phyloP scores from a whole-genome alignment of 192 early-diverging fungal genomes.

The Lobosporangium transversale region DNA sequence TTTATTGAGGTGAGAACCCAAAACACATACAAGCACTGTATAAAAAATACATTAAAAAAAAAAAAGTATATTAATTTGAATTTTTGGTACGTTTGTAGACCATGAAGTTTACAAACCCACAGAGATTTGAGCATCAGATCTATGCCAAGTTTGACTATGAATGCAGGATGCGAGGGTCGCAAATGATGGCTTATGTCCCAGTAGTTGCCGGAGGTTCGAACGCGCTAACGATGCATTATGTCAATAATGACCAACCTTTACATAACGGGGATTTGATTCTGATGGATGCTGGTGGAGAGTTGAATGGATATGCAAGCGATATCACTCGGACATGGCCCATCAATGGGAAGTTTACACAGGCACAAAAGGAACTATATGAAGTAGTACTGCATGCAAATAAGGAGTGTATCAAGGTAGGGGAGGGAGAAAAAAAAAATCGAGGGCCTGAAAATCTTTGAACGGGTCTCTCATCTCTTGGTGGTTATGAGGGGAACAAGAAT shows the following conservation, averaged over 20 bases:
- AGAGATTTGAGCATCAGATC: constrained; percentile 77
- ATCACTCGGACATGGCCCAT: constrained; percentile 96
- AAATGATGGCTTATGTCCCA: constrained; percentile 90
- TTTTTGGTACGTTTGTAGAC: too few relatives aligned
- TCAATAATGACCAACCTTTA: constrained; percentile 79
- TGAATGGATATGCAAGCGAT: constrained; percentile 89
- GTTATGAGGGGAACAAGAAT: too few relatives aligned
- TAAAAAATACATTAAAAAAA: too few relatives aligned
- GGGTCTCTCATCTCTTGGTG: too few relatives aligned
- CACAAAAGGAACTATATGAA: constrained; percentile 87
- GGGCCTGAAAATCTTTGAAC: too few relatives aligned
- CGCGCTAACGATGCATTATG: constrained; percentile 95
- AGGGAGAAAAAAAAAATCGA: too few relatives aligned
- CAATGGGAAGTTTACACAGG: constrained; percentile 81
- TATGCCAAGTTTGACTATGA: constrained; percentile 81
- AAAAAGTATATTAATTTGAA: too few relatives aligned
- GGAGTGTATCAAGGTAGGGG: constrained; percentile 78
- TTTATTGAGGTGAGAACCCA: constrained; percentile 80
- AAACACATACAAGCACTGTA: too few relatives aligned
- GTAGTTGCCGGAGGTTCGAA: constrained; percentile 94
- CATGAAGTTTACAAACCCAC: constrained; percentile 80
- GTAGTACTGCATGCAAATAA: constrained; percentile 87
- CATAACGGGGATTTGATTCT: constrained; percentile 85
- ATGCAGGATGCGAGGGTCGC: constrained; percentile 67
- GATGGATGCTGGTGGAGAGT: constrained; percentile 92